phyloP scores from a whole-genome alignment of 495 filamentous ascomycete species.

The Penicillium antarcticum region DNA sequence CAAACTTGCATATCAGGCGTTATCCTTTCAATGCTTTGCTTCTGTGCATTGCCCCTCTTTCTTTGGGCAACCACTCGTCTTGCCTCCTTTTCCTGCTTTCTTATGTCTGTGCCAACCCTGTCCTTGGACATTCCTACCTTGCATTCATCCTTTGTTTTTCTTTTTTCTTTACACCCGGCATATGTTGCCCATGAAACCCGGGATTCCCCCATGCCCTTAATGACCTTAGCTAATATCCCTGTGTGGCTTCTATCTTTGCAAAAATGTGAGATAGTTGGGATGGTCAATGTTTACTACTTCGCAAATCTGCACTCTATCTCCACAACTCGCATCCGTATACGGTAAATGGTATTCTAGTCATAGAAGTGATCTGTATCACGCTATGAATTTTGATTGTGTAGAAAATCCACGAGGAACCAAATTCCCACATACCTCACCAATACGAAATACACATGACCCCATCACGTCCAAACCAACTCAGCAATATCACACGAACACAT shows the following conservation, averaged over 20 bases:
- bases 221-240: background rate
- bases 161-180: background rate
- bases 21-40: background rate
- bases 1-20: constrained; percentile 6
- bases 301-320: no score
- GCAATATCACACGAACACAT: background rate
- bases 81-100: background rate
- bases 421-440: no score
- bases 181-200: background rate
- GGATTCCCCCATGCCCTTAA: background rate
- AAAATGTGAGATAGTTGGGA: background rate
- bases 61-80: background rate
- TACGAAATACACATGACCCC: background rate
- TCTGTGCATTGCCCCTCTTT: background rate
- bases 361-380: no score
- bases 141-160: background rate
- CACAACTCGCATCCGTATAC: no score
- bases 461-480: background rate
- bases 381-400: no score
- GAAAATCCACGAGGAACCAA: no score
- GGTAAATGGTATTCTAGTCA: no score
- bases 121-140: background rate
- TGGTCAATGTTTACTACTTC: background rate
- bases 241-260: background rate
- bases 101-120: background rate